A percentile compares a stretch with the other conserved stretches of the same genome.
phyloP scores from a whole-genome alignment of 129 eudicot species.

The Flaveria ramosissima region DNA sequence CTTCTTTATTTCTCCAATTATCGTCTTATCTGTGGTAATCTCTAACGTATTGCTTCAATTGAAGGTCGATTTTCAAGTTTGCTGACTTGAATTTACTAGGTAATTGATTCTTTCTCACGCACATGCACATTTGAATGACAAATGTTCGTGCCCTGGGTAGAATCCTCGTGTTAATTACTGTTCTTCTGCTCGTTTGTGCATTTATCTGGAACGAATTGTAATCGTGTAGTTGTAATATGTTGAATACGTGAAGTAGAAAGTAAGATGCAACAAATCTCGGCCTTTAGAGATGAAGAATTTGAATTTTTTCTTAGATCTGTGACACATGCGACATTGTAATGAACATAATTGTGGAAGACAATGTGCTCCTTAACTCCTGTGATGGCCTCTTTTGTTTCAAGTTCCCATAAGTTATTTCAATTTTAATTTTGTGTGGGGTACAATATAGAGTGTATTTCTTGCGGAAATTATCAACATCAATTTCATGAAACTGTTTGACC shows the following conservation, averaged over 20 bases:
- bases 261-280: background rate
- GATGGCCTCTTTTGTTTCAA: background rate
- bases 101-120: background rate
- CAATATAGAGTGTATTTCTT: background rate
- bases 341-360: background rate
- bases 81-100: background rate
- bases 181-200: background rate
- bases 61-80: background rate
- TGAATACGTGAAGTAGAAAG: background rate
- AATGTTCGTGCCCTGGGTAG: background rate
- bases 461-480: background rate
- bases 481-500: background rate
- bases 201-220: background rate
- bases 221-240: background rate
- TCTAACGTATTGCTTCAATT: background rate
- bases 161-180: background rate
- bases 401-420: background rate
- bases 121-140: background rate
- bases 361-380: background rate
- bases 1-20: background rate
- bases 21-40: background rate
- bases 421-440: background rate
- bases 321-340: background rate
- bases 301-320: background rate
- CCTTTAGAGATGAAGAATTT: background rate